phyloP scores from a whole-genome alignment of 2,329 filamentous ascomycete genomes.

The Fusarium praegraminearum region DNA sequence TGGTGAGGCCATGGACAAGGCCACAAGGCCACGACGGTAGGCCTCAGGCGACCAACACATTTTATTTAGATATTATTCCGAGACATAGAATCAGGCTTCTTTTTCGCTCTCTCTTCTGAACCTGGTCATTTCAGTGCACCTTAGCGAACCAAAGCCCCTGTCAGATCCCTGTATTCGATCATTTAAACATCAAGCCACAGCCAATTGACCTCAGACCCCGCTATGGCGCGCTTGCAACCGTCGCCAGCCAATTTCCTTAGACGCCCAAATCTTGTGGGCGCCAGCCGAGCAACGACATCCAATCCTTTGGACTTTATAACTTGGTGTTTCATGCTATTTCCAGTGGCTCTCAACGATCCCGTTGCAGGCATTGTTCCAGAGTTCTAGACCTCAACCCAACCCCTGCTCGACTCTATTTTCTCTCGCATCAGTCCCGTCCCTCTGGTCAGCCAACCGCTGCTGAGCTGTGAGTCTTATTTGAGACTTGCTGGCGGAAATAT shows the following conservation, averaged over 20 bases:
- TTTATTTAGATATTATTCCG: constrained; percentile 4
- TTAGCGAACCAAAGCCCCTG: constrained; percentile 26
- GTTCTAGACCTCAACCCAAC: constrained; percentile 12
- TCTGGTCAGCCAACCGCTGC: constrained; percentile 26
- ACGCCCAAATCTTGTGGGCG: constrained; percentile 35
- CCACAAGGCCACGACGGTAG: constrained; percentile 35
- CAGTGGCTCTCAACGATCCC: constrained; percentile 3
- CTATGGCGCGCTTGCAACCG: constrained; percentile 42
- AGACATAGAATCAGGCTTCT: constrained; percentile 11
- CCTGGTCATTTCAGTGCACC: not conserved
- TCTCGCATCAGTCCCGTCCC: constrained; percentile 6
- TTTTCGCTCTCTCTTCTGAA: not conserved
- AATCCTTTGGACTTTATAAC: constrained; percentile 27
- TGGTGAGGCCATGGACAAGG: constrained; percentile 19
- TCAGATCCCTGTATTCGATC: constrained; percentile 29
- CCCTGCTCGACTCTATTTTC: constrained; percentile 18
- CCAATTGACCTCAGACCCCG: constrained; percentile 36
- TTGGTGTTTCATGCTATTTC: constrained; percentile 23
- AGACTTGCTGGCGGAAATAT: constrained; percentile 11
- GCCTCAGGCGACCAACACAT: constrained; percentile 25
- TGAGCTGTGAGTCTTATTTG: constrained; percentile 24
- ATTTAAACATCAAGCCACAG: constrained; percentile 10
- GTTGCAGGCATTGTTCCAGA: constrained; percentile 13
- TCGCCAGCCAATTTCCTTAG: constrained; percentile 39
- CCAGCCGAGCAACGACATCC: constrained; percentile 36